Evolutionary conservation across 2,329 filamentous ascomycete species (phyloP).

Genomic region (Trichoderma sp.): DNA sequence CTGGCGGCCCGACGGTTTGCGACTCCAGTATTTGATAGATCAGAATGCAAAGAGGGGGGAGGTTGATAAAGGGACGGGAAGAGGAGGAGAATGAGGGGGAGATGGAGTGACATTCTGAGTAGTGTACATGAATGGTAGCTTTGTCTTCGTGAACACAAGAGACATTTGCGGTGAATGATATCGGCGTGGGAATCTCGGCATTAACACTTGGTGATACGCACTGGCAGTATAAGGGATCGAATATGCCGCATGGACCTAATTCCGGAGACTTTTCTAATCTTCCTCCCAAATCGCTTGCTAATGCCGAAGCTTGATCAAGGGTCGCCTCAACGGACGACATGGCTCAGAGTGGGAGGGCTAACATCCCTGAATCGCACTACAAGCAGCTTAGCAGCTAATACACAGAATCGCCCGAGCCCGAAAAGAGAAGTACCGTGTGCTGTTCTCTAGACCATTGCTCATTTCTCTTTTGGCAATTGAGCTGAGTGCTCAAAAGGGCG

Average conservation of each 20-base stretch:
- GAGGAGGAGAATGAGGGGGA: background rate
- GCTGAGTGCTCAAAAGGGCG: background rate
- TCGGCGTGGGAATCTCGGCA: background rate
- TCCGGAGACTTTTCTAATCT: constrained; percentile 9
- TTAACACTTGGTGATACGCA: background rate
- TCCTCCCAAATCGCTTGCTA: background rate
- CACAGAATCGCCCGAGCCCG: background rate
- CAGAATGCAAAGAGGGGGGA: background rate
- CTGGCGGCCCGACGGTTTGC: constrained; percentile 19
- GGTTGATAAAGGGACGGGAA: background rate
- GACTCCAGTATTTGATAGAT: background rate
- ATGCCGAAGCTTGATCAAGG: background rate
- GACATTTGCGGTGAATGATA: background rate
- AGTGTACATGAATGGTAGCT: background rate
- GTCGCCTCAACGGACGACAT: background rate
- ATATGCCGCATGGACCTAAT: background rate
- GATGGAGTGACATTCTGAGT: background rate
- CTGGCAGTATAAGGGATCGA: background rate
- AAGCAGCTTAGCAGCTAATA: background rate
- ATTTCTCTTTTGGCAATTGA: background rate
- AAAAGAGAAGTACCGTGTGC: background rate
- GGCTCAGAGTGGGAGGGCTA: background rate
- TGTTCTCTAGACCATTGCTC: background rate
- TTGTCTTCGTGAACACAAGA: background rate
- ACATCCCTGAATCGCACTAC: background rate